Conservation (phyloP, 106 monocot genomes). For the Ottelia alismoides region DNA sequence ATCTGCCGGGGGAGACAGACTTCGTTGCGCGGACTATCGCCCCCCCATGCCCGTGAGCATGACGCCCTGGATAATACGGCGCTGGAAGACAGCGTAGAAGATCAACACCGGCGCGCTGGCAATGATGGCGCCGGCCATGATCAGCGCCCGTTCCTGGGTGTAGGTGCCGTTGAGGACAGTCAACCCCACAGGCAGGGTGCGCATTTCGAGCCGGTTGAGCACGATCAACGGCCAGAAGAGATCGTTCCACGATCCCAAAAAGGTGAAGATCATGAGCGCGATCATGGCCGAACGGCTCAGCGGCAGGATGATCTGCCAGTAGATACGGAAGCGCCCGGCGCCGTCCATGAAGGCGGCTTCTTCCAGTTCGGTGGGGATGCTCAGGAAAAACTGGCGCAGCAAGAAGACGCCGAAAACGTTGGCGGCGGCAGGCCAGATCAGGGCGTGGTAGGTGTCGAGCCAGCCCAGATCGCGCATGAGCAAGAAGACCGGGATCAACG, state of each 20-base stretch:
- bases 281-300: not conserved
- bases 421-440: not conserved
- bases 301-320: not conserved
- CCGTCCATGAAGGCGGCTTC: not conserved
- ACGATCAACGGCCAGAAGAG: not conserved
- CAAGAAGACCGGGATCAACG: not conserved
- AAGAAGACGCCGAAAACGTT: not conserved
- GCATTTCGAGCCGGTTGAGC: not conserved
- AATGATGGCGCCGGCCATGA: too few relatives aligned
- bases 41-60: too few relatives aligned
- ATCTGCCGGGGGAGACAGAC: too few relatives aligned
- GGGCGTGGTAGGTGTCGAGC: not conserved
- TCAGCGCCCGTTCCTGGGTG: too few relatives aligned
- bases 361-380: not conserved
- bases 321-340: not conserved
- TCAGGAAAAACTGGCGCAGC: not conserved
- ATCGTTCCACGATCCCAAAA: not conserved
- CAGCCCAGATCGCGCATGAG: not conserved
- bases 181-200: not conserved
- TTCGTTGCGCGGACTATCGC: too few relatives aligned
- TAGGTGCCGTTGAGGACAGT: too few relatives aligned
- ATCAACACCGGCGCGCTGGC: too few relatives aligned
- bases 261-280: not conserved
- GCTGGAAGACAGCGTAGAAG: too few relatives aligned
- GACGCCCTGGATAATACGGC: too few relatives aligned